Evolutionary conservation across 768 basidiomycete species (phyloP).

Genomic region (Macrocybe gigantea): DNA sequence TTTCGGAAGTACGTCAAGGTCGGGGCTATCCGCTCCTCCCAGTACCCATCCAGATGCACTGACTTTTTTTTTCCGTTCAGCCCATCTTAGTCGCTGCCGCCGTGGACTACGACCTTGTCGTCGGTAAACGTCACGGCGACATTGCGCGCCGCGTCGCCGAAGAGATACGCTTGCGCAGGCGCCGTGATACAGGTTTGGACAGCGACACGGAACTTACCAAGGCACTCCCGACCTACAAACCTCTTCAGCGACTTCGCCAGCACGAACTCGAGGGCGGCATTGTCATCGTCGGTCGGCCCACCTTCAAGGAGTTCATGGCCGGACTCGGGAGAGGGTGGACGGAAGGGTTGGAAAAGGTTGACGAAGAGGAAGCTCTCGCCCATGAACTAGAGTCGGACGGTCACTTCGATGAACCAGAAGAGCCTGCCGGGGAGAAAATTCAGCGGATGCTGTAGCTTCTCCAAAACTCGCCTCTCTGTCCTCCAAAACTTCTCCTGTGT

Average conservation of each 20-base stretch:
- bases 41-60: conserved; percentile 6
- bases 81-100: conserved; percentile 93
- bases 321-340: conserved; percentile 86
- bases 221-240: conserved; percentile 46
- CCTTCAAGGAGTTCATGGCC: conserved; percentile 92
- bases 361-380: conserved; percentile 67
- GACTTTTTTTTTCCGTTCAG: conserved; percentile 33
- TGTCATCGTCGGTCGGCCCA: conserved; percentile 81
- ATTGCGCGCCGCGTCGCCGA: conserved; percentile 73
- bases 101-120: conserved; percentile 82
- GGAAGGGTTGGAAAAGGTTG: conserved; percentile 58
- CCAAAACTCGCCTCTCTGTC: conserved; percentile 17
- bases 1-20: conserved; percentile 99
- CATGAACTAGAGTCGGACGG: conserved; percentile 65
- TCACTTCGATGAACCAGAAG: conserved; percentile 66
- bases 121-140: conserved; percentile 82
- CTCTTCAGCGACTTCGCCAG: conserved; percentile 44
- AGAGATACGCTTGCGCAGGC: conserved; percentile 64
- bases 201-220: conserved; percentile 32
- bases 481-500: conserved; percentile 20
- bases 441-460: conserved; percentile 15
- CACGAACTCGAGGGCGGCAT: conserved; percentile 77
- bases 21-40: conserved; percentile 18
- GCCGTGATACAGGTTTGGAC: conserved; percentile 62
- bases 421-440: conserved; percentile 6